Percentiles rank a stretch among this genome's conserved stretches.
phyloP scores from a whole-genome alignment of 768 basidiomycete species.

The Amanita jacksonii region DNA sequence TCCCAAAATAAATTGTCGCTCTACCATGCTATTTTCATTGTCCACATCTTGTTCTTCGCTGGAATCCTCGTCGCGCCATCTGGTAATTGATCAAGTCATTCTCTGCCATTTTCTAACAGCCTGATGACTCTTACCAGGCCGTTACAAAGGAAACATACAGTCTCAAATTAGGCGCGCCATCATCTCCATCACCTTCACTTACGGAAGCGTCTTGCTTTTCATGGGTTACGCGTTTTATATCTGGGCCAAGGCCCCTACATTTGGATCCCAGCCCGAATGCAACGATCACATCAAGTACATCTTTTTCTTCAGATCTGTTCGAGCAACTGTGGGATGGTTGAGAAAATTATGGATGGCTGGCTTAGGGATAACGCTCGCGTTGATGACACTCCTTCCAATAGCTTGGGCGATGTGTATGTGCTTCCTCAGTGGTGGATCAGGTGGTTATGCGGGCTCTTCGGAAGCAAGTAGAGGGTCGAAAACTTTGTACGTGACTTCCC shows the following conservation, averaged over 20 bases:
- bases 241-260: conserved; percentile 11
- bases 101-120: background rate
- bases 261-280: conserved; percentile 2
- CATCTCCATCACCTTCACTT: conserved; percentile 4
- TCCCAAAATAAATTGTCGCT: conserved; percentile 9
- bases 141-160: background rate
- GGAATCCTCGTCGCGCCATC: conserved; percentile 9
- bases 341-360: conserved; percentile 11
- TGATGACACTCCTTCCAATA: background rate
- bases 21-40: conserved; percentile 13
- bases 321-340: conserved; percentile 11
- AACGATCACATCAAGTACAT: conserved; percentile 12
- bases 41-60: conserved; percentile 12
- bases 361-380: conserved; percentile 1
- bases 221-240: conserved; percentile 10
- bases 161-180: conserved; percentile 1
- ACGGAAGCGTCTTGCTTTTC: conserved; percentile 10
- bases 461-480: background rate
- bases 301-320: conserved; percentile 9
- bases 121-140: background rate
- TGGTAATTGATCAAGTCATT: conserved; percentile 2
- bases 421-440: background rate
- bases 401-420: background rate
- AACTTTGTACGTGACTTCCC: background rate
- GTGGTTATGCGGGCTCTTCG: background rate